phyloP scores from a whole-genome alignment of 768 basidiomycete genomes.

The Butyriboletus loyo region DNA sequence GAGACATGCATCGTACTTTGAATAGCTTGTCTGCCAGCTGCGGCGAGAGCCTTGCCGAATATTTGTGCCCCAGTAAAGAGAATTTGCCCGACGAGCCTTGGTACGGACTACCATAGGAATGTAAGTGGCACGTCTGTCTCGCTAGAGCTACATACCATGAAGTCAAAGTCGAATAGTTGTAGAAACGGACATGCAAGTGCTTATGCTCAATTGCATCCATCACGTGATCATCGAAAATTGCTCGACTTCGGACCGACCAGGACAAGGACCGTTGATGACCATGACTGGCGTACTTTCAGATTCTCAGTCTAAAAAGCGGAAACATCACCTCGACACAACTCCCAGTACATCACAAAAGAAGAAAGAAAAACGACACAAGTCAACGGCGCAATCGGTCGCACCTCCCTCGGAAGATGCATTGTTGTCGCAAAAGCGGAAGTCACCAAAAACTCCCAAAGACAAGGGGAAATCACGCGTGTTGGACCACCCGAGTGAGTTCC shows the following conservation, averaged over 20 bases:
- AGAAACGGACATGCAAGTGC: neutral
- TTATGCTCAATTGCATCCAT: neutral
- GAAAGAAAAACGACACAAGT: slow-evolving; percentile 32
- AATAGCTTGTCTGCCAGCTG: slow-evolving; percentile 88
- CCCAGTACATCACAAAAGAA: slow-evolving; percentile 35
- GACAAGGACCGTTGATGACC: neutral
- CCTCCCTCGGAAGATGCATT: slow-evolving; percentile 7
- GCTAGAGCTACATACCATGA: slow-evolving; percentile 17
- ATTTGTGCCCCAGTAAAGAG: slow-evolving; percentile 74
- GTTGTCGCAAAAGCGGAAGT: slow-evolving; percentile 14
- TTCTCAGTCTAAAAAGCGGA: slow-evolving; percentile 48
- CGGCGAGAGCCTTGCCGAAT: slow-evolving; percentile 86
- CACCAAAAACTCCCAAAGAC: slow-evolving; percentile 25
- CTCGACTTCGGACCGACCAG: neutral
- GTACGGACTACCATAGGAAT: slow-evolving; percentile 59
- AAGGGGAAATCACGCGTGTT: slow-evolving; percentile 38
- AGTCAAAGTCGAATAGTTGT: slow-evolving; percentile 4
- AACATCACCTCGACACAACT: slow-evolving; percentile 30
- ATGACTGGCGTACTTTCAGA: slow-evolving; percentile 11
- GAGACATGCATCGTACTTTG: slow-evolving; percentile 63
- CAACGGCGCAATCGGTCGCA: neutral
- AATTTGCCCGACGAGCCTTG: slow-evolving; percentile 76
- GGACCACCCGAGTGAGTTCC: slow-evolving; percentile 49
- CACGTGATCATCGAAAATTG: slow-evolving; percentile 25
- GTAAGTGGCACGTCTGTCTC: neutral